Base-by-base conservation (phyloP, 2,329 filamentous ascomycete species). In the Trichoderma hamatum region DNA sequence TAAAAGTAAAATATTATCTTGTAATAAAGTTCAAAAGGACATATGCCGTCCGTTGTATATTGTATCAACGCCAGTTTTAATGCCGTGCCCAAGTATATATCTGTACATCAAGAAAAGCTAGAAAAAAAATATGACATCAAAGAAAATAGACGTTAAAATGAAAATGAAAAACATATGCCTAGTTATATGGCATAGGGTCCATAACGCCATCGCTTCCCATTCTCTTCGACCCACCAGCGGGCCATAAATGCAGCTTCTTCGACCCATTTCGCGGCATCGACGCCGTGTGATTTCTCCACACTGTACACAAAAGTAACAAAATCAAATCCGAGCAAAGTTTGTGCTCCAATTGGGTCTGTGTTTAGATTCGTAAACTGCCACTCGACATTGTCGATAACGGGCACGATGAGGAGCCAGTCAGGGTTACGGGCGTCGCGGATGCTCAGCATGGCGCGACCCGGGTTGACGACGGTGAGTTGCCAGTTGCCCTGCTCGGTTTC, bases 151-250 rank as follows among this genome's bases (percentile, higher is more conserved):
- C 21, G 26, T 51, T 21, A 32, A 26, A 59, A 54, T 3, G n/a
- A 30, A 28, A 52, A 11, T 49, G n/a, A 36, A n/a, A 36, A 36
- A 26, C 26, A 43, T 28, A 67, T 59, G 49, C 54, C 56, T 26
- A 7, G 65, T 46, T 69, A 69, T 14, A 26, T 26, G 21, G 67
- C 60, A 69, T 69, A 69, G 24, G 60, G 67, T 49, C 67, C 67
- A 71, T 77, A 77, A 68, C 75, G 76, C 73, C 76, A 79, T 66
- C 77, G 75, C 69, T 74, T 78, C 68, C 73, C 74, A 56, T 79
- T 79, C 69, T 79, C 78, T 62, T 78, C 76, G 3, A 78, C 75
- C 70, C 75, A 79, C 78, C 78, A 79, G 7, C 77, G 72, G 14
- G 76, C 74, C 30, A 78, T 70, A 67, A 78, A 79, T 11, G 77